Conservation (phyloP, 345 rosid genomes). For the Arabidopsis suecica region DNA sequence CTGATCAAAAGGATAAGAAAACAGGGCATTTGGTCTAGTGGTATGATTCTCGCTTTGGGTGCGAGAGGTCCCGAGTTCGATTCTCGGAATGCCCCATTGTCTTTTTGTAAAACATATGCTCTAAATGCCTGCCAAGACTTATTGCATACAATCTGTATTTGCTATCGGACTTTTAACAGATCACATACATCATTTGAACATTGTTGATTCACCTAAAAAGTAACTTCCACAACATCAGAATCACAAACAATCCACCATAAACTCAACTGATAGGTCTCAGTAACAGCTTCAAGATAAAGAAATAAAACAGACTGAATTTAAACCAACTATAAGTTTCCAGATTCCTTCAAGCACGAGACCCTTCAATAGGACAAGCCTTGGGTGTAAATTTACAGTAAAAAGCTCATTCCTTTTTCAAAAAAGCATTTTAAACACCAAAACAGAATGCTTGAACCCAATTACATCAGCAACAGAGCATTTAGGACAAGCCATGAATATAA, state of each 20-base stretch:
- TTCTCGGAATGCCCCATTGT: constrained; percentile 62
- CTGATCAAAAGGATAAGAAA: constrained; percentile 1
- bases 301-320: background rate
- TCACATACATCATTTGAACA: background rate
- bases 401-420: background rate
- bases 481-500: background rate
- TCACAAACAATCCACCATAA: background rate
- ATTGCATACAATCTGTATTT: background rate
- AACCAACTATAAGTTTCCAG: background rate
- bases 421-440: background rate
- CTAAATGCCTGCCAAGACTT: background rate
- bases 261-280: background rate
- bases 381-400: background rate
- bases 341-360: background rate
- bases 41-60: constrained; percentile 32
- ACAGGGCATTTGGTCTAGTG: constrained; percentile 13
- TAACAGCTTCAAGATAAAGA: constrained; percentile 14
- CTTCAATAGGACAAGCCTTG: background rate
- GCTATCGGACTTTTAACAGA: background rate
- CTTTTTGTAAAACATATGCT: background rate
- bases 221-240: background rate
- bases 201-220: background rate
- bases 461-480: constrained; percentile 2
- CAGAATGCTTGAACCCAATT: background rate
- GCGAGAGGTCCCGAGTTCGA: constrained; percentile 71